Base-by-base conservation (phyloP, 257 asterid genomes). In the Nicotiana undulata region DNA sequence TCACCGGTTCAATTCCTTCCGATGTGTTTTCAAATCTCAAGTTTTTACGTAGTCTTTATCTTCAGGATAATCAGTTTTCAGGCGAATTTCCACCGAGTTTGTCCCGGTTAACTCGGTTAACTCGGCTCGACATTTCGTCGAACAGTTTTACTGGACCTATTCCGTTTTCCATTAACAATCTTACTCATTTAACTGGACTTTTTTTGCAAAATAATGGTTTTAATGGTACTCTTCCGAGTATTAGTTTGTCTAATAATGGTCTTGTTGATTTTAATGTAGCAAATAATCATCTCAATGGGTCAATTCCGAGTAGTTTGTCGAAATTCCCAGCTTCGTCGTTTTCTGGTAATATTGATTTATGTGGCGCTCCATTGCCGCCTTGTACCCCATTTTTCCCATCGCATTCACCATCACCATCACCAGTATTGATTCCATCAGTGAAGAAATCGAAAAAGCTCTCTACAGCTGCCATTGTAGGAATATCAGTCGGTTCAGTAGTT, bases 281-380 rank as follows among this genome's bases (percentile, higher is more conserved):
- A 15, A 90, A 82, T 26, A 93, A 93, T n/a, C 78, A 79, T 59
- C 58, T 93, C 59, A 92, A 90, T 26, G 97, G 95, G 31, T 88
- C 92, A 11, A 86, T 90, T n/a, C 97, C 94, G 16, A 85, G 75
- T 77, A 87, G 90, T 60, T 89, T 91, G 1, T 80, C 10, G 75
- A 78, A 78, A 44, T 96, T 92, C 74, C 95, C 94, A 18, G 76
- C 83, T 0, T 76, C 98, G 0, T 67, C 99, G 16, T 95, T 95
- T 18, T 67, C 98, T 2, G 93, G 96, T 12, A 96, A 96, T 81
- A 28, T 91, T 53, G 83, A 86, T 28, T 85, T 96, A 15, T 96
- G 99, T 86, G 99, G 98, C 31, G 81, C 84, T 0, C 99, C 99
- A n/a, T 77, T 96, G 83, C 91, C 93, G 2, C 88, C 97, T 11